Evolutionary conservation across 1,139 yeast species (phyloP).

Genomic region (Kodamaea arcana): DNA sequence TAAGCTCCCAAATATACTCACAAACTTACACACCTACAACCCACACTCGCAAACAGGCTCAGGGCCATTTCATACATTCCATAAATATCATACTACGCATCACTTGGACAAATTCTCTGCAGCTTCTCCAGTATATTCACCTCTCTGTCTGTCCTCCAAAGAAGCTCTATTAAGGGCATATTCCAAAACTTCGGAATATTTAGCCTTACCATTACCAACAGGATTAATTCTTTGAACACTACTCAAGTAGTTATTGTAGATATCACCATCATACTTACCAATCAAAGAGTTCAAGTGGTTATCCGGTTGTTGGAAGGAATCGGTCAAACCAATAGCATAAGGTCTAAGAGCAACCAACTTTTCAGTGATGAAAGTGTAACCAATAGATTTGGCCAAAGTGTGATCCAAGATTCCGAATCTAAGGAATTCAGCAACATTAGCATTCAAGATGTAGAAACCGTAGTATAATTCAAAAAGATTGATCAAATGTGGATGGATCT

Average conservation of each 20-base stretch:
- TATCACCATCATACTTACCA: conserved; percentile 43
- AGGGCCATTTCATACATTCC: too few relatives aligned
- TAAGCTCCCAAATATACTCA: too few relatives aligned
- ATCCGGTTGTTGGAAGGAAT: conserved; percentile 47
- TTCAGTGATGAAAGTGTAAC: conserved; percentile 29
- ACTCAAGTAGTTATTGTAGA: conserved; percentile 44
- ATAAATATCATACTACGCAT: too few relatives aligned
- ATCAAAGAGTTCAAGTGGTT: conserved; percentile 41
- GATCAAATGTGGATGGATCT: conserved; percentile 19
- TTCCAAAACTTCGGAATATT: conserved; percentile 34
- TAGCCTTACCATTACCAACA: conserved; percentile 35
- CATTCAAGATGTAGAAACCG: conserved; percentile 29
- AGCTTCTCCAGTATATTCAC: conserved; percentile 28
- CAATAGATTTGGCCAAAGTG: conserved; percentile 31
- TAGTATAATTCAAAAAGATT: conserved; percentile 21
- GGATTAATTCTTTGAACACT: conserved; percentile 37
- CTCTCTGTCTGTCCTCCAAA: conserved; percentile 37
- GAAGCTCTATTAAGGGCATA: conserved; percentile 37
- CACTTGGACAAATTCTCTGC: conserved; percentile 26
- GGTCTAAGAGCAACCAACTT: conserved; percentile 41
- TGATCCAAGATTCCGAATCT: conserved; percentile 33
- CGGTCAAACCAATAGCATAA: conserved; percentile 42
- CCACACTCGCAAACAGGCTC: too few relatives aligned
- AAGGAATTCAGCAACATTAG: conserved; percentile 39
- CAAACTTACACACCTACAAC: too few relatives aligned